Conservation (phyloP, 495 filamentous ascomycete species). For the Evernia prunastri region DNA sequence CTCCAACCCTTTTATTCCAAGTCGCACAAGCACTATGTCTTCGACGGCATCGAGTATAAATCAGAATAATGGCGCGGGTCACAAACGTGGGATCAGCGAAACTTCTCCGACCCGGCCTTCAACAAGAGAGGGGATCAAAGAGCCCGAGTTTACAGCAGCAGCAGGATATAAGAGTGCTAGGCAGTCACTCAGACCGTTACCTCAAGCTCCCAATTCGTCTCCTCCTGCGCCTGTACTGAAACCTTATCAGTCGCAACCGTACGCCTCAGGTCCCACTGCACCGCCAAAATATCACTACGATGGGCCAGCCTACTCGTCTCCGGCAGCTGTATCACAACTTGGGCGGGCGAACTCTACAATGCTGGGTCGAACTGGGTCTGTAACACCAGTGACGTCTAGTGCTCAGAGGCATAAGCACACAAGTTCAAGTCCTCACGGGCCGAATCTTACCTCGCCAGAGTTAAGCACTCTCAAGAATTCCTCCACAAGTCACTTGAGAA, state of each 20-base stretch:
- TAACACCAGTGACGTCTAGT: constrained; percentile 31
- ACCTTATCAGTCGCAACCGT: constrained; percentile 23
- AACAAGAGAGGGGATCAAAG: constrained; percentile 37
- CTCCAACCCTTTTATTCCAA: constrained; percentile 59
- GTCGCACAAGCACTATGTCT: constrained; percentile 70
- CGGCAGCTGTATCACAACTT: constrained; percentile 32
- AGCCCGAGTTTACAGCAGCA: constrained; percentile 39
- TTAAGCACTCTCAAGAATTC: constrained; percentile 74
- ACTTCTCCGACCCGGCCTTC: constrained; percentile 40
- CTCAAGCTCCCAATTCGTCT: constrained; percentile 56
- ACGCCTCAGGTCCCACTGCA: constrained; percentile 42
- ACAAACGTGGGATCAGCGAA: constrained; percentile 76
- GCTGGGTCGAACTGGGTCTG: constrained; percentile 32
- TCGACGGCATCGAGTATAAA: constrained; percentile 64
- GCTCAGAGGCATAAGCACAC: constrained; percentile 39
- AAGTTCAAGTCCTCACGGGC: constrained; percentile 36
- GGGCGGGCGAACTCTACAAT: constrained; percentile 27
- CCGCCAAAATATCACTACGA: constrained; percentile 36
- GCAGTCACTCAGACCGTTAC: constrained; percentile 69
- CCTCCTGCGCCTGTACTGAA: constrained; percentile 32
- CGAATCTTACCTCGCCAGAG: constrained; percentile 52
- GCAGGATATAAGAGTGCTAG: constrained; percentile 63
- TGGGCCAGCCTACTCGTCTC: constrained; percentile 30
- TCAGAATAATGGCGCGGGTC: constrained; percentile 42
- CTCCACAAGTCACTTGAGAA: constrained; percentile 80